These are phyloP conservation scores for Cadophora luteo-olivacea DNA, from an alignment of 2,329 filamentous ascomycete species.

Conservation along the genomic window DNA sequence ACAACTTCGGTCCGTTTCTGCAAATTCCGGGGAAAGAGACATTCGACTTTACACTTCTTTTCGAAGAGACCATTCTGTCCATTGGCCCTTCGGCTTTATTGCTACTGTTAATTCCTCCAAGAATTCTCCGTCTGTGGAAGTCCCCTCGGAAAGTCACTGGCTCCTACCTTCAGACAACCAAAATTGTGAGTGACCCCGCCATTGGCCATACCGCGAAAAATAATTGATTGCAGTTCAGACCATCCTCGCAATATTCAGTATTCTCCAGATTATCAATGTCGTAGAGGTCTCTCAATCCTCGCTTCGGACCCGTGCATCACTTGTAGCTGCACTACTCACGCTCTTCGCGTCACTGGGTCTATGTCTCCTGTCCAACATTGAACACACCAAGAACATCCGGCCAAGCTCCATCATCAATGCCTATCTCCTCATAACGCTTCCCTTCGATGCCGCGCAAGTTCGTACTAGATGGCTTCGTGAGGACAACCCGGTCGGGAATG, in stretches of 20 bases:
- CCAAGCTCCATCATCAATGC: slow-evolving; percentile 36
- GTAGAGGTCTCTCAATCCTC: slow-evolving; percentile 29
- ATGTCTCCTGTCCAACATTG: slow-evolving; percentile 33
- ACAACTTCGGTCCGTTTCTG: slow-evolving; percentile 33
- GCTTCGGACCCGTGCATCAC: slow-evolving; percentile 30
- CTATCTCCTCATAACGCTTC: slow-evolving; percentile 37
- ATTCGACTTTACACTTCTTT: slow-evolving; percentile 42
- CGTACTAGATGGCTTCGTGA: slow-evolving; percentile 34
- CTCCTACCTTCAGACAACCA: slow-evolving; percentile 30
- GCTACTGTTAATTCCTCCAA: slow-evolving; percentile 30
- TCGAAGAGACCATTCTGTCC: slow-evolving; percentile 41
- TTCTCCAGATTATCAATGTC: slow-evolving; percentile 31
- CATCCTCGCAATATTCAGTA: slow-evolving; percentile 29
- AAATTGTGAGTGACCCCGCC: slow-evolving; percentile 27
- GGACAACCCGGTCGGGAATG: slow-evolving; percentile 12
- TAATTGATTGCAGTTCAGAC: slow-evolving; percentile 23
- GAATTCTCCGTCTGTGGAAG: slow-evolving; percentile 32
- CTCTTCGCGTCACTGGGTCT: slow-evolving; percentile 30
- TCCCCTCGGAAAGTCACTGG: slow-evolving; percentile 30
- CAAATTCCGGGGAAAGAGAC: slow-evolving; percentile 21
- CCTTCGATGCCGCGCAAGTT: slow-evolving; percentile 37
- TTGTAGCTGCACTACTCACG: slow-evolving; percentile 35
- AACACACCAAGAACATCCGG: slow-evolving; percentile 35
- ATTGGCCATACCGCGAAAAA: background rate
- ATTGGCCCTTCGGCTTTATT: slow-evolving; percentile 38